Conservation (phyloP, 2,329 filamentous ascomycete species). For the Elsinoe arachidis region DNA sequence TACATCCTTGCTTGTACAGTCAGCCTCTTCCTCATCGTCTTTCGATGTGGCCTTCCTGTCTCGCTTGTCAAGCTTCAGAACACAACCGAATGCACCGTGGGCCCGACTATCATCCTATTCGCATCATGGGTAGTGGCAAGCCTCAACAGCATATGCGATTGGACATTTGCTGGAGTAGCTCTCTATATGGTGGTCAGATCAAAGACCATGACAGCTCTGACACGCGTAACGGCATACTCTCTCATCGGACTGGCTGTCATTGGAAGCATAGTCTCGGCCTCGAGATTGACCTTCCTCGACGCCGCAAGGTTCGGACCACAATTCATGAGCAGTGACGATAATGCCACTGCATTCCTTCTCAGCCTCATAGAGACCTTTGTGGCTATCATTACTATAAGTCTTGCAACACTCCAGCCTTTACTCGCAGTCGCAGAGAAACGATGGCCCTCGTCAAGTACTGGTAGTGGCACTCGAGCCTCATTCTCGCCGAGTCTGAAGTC, state of each 20-base stretch:
- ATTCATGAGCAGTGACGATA: not conserved
- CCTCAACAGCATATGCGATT: not conserved
- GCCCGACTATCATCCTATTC: not conserved
- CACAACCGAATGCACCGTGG: not conserved
- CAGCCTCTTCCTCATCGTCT: not conserved
- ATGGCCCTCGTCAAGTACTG: not conserved
- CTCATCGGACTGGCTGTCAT: not conserved
- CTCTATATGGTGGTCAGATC: not conserved
- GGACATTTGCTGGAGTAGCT: not conserved
- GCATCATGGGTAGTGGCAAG: not conserved
- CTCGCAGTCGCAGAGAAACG: not conserved
- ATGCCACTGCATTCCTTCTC: not conserved
- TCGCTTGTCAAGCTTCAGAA: not conserved
- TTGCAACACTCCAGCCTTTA: not conserved
- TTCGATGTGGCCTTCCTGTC: not conserved
- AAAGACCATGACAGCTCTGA: not conserved
- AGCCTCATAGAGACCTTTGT: not conserved
- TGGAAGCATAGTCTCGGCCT: not conserved
- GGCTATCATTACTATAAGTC: not conserved
- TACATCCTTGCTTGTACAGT: not conserved
- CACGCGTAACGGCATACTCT: not conserved
- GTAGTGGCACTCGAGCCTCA: not conserved
- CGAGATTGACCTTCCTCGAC: not conserved
- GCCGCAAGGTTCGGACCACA: not conserved
- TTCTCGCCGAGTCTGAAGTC: not conserved